Conservation (phyloP, 495 filamentous ascomycete species). For the Paragyromitra xinjiangensis region DNA sequence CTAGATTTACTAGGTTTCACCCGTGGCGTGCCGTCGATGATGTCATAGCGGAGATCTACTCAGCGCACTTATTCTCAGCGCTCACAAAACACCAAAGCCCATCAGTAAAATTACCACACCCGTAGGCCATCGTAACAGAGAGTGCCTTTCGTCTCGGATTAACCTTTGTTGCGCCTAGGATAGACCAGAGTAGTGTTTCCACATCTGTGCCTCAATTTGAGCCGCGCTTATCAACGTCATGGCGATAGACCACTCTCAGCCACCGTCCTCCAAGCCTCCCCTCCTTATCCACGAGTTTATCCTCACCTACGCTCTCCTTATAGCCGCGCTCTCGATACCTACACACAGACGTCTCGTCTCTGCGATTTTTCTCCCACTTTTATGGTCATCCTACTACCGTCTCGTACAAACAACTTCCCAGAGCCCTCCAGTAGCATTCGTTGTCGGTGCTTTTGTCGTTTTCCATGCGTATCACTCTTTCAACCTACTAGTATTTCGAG, state of each 20-base stretch:
- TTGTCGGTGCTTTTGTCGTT: slow-evolving; percentile 23
- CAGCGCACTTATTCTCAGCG: neutral
- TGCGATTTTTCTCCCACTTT: slow-evolving; percentile 9
- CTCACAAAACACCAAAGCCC: neutral
- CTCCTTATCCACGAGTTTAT: slow-evolving; percentile 22
- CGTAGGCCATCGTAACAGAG: neutral
- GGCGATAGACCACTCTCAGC: neutral
- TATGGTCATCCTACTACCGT: slow-evolving; percentile 10
- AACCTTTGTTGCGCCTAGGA: neutral
- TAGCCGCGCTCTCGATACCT: slow-evolving; percentile 11
- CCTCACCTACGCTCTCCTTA: slow-evolving; percentile 29
- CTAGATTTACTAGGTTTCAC: neutral
- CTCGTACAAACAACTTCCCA: slow-evolving; percentile 30
- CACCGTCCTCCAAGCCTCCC: slow-evolving; percentile 6
- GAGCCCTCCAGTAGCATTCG: slow-evolving; percentile 16
- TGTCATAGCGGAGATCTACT: neutral
- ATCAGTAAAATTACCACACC: neutral
- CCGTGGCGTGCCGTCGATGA: neutral
- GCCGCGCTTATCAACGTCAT: neutral
- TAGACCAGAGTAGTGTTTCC: neutral
- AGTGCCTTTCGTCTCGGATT: neutral
- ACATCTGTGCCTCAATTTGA: neutral
- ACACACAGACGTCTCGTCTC: slow-evolving; percentile 18
- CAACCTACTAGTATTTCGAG: slow-evolving; percentile 37
- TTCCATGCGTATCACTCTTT: slow-evolving; percentile 26